A percentile compares a stretch with the other conserved stretches of the same genome.
These are phyloP conservation scores for Globisporangium alternatum DNA, from an alignment of 352 stramenopile genomes.

Conservation along the genomic window DNA sequence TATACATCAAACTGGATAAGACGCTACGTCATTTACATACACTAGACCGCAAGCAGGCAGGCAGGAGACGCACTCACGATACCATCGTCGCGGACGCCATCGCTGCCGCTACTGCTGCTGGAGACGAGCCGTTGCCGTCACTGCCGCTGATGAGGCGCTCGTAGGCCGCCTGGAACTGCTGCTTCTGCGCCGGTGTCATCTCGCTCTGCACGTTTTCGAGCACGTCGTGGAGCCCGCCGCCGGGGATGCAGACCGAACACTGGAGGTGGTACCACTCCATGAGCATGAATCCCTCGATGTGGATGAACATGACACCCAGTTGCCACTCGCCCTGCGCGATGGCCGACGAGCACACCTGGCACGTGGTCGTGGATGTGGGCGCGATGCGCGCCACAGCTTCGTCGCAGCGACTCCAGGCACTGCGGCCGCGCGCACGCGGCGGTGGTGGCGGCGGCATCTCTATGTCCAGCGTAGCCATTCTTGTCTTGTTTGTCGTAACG, in stretches of 20 bases:
- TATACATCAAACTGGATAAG: slow-evolving; percentile 5
- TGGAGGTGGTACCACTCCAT: slow-evolving; percentile 84
- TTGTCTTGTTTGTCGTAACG: slow-evolving; percentile 6
- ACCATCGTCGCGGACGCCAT: slow-evolving; percentile 17
- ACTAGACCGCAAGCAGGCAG: background rate
- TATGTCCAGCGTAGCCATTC: slow-evolving; percentile 37
- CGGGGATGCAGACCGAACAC: slow-evolving; percentile 54
- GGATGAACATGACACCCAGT: slow-evolving; percentile 82
- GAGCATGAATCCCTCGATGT: slow-evolving; percentile 85
- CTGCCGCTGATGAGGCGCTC: slow-evolving; percentile 10
- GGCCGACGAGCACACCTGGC: slow-evolving; percentile 60
- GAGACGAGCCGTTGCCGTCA: background rate
- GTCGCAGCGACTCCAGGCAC: slow-evolving; percentile 75
- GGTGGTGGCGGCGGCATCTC: slow-evolving; percentile 41
- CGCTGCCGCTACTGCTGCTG: background rate
- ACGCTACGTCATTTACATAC: slow-evolving; percentile 6
- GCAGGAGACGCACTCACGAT: slow-evolving; percentile 11
- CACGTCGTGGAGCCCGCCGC: slow-evolving; percentile 43
- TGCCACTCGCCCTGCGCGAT: slow-evolving; percentile 70
- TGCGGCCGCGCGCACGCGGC: slow-evolving; percentile 42
- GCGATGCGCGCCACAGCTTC: slow-evolving; percentile 74
- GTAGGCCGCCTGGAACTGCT: slow-evolving; percentile 50
- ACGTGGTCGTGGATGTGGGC: slow-evolving; percentile 72
- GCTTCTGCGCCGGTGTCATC: slow-evolving; percentile 53
- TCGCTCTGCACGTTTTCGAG: slow-evolving; percentile 60